phyloP scores from a whole-genome alignment of 2,329 filamentous ascomycete species.

The Cadophora sp. region DNA sequence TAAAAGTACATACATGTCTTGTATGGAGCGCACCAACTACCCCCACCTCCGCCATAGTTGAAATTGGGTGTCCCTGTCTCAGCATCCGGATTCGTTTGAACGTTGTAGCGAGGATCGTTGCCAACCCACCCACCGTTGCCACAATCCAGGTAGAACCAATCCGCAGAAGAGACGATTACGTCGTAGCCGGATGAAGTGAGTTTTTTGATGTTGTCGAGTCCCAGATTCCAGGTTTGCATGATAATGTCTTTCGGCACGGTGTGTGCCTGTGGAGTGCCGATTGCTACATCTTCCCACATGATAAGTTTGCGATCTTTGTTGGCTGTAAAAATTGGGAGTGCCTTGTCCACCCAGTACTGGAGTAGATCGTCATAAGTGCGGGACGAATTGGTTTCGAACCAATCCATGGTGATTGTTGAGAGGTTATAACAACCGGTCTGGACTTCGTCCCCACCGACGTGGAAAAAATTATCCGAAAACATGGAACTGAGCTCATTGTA shows the following conservation, averaged over 20 bases:
- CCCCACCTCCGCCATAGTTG: slow-evolving; percentile 66
- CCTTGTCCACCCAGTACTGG: slow-evolving; percentile 69
- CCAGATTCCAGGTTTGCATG: slow-evolving; percentile 77
- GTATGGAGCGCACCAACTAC: slow-evolving; percentile 79
- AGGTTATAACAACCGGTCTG: slow-evolving; percentile 64
- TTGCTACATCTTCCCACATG: slow-evolving; percentile 85
- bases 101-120: slow-evolving; percentile 63
- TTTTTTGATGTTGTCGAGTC: slow-evolving; percentile 63
- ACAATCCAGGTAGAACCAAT: slow-evolving; percentile 84
- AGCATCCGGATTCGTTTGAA: slow-evolving; percentile 65
- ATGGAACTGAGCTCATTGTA: slow-evolving; percentile 73
- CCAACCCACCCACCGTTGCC: slow-evolving; percentile 77
- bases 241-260: slow-evolving; percentile 71
- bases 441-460: slow-evolving; percentile 83
- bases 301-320: slow-evolving; percentile 64
- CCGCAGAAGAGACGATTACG: slow-evolving; percentile 76
- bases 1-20: no score
- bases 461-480: slow-evolving; percentile 78
- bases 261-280: slow-evolving; percentile 61
- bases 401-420: slow-evolving; percentile 54
- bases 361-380: slow-evolving; percentile 72
- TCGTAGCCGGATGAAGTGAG: slow-evolving; percentile 69
- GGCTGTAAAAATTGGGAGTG: slow-evolving; percentile 66
- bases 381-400: slow-evolving; percentile 77
- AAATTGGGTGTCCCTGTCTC: slow-evolving; percentile 57